Evolutionary conservation across 306 rosid species (phyloP).

Genomic region (Macrotyloma uniflorum): DNA sequence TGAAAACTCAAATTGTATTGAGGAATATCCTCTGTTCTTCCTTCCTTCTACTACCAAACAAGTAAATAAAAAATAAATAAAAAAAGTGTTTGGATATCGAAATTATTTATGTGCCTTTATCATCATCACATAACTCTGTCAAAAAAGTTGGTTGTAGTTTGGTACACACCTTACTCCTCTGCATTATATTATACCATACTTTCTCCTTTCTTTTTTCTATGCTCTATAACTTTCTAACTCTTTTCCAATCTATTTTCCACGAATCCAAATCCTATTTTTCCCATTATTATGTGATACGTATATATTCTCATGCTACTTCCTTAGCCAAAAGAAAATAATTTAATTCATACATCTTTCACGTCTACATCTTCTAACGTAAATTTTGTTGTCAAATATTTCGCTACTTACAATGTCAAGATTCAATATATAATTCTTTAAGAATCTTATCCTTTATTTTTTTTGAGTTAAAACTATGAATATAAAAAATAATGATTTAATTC

Average conservation of each 20-base stretch:
- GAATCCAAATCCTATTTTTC: too few species aligned
- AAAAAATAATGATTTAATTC: too few species aligned
- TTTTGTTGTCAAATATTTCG: neutral
- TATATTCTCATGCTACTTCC: neutral
- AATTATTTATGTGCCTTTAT: constrained; percentile 22
- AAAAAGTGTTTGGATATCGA: constrained; percentile 56
- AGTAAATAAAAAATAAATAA: constrained; percentile 34
- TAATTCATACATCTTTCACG: neutral
- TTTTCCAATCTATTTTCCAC: too few species aligned
- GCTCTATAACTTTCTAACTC: too few species aligned
- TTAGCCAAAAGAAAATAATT: neutral
- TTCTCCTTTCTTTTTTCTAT: neutral
- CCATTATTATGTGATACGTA: too few species aligned
- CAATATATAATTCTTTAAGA: too few species aligned
- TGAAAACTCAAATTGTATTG: neutral
- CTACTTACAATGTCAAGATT: neutral
- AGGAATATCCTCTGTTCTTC: neutral
- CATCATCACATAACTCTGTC: constrained; percentile 22
- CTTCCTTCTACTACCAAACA: constrained; percentile 30
- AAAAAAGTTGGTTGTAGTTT: constrained; percentile 44
- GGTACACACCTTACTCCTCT: constrained; percentile 27
- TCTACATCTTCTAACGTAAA: neutral
- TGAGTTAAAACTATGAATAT: too few species aligned
- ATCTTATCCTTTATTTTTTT: too few species aligned
- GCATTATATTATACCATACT: neutral